Conservation (phyloP, 306 rosid species). For the Cucumis sativus region Cucumber_9930_V3 NC_026656.2:5944001-5944500, state of each 20-base stretch:
- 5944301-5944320: not conserved
- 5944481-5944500: too few species aligned
- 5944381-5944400: not conserved
- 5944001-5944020: not conserved
- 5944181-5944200: not conserved
- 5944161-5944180: not conserved
- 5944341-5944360: not conserved
- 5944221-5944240: not conserved
- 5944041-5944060: constrained; percentile 23
- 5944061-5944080: constrained; percentile 30
- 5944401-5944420: not conserved
- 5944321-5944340: not conserved
- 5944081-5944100: constrained; percentile 41
- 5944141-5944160: not conserved
- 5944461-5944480: not conserved
- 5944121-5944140: constrained; percentile 4
- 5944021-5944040: not conserved
- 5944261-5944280: not conserved
- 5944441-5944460: not conserved
- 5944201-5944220: not conserved
- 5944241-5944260: not conserved
- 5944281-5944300: not conserved
- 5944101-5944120: constrained; percentile 54
- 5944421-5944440: not conserved
- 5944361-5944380: not conserved